Evolutionary conservation across 2,329 filamentous ascomycete species (phyloP).

Genomic region (Eutypa lata): DNA sequence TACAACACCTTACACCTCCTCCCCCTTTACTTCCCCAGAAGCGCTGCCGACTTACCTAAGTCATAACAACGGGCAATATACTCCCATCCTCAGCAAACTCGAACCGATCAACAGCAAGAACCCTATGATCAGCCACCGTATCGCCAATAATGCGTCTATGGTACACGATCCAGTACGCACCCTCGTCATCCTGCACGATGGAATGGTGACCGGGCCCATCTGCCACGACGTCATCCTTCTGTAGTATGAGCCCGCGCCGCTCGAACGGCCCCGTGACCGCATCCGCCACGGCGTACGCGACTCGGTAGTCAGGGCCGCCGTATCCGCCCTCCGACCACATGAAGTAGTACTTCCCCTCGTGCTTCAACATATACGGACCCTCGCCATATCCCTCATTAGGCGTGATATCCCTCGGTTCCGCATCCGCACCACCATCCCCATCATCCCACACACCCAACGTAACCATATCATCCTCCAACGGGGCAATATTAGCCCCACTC

Average conservation of each 20-base stretch:
- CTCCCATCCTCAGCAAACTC: conserved; percentile 1
- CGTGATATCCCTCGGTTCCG: conserved; percentile 1
- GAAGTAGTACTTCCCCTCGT: conserved; percentile 3
- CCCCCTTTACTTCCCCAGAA: no score
- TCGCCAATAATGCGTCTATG: conserved; percentile 2
- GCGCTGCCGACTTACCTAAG: no score
- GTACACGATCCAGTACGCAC: conserved; percentile 3
- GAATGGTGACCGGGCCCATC: conserved; percentile 6
- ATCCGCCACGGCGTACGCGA: conserved; percentile 2
- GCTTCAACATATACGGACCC: conserved; percentile 4
- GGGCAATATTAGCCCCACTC: conserved; percentile 1
- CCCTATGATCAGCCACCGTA: not conserved
- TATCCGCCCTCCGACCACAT: conserved; percentile 6
- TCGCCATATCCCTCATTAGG: conserved; percentile 4
- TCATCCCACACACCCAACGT: not conserved
- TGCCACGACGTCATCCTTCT: conserved; percentile 1
- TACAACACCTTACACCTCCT: no score
- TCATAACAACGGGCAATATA: conserved; percentile 2
- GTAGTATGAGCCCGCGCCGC: conserved; percentile 2
- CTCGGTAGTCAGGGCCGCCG: conserved; percentile 3
- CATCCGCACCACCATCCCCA: not conserved
- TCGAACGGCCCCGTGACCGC: conserved; percentile 2
- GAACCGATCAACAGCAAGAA: conserved; percentile 1
- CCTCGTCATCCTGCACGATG: conserved; percentile 1
- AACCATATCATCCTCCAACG: conserved; percentile 4